Evolutionary conservation across 1,139 yeast species (phyloP).

Genomic region (Geotrichum fermentans): DNA sequence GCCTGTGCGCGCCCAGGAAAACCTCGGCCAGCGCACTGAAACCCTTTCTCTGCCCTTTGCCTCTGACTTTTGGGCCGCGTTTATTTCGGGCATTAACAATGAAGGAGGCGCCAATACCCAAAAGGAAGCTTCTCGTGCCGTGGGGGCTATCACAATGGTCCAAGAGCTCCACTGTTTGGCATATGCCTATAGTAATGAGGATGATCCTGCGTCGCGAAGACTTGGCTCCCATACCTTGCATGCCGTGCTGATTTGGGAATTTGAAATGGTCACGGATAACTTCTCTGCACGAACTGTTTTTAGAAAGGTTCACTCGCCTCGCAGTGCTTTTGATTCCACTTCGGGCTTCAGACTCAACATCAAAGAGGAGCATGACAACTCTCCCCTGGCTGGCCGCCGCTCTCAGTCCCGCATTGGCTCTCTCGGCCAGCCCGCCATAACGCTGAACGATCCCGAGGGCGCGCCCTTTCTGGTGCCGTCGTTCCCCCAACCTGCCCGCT

Average conservation of each 20-base stretch:
- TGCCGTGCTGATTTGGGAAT: conserved; percentile 37
- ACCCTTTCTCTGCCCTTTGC: conserved; percentile 38
- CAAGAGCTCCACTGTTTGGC: conserved; percentile 33
- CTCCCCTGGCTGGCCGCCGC: conserved; percentile 15
- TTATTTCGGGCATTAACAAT: conserved; percentile 34
- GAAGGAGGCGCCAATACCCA: conserved; percentile 25
- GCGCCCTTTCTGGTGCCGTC: neutral
- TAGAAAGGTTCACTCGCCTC: conserved; percentile 23
- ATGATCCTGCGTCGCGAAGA: conserved; percentile 3
- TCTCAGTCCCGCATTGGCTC: conserved; percentile 10
- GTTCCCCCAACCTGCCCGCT: conserved; percentile 1
- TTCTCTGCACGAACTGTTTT: conserved; percentile 38
- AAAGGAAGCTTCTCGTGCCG: conserved; percentile 34
- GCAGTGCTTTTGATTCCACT: neutral
- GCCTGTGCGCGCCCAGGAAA: conserved; percentile 30
- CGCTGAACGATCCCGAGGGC: neutral
- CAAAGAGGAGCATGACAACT: conserved; percentile 8
- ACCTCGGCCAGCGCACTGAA: conserved; percentile 32
- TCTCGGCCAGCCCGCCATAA: conserved; percentile 2
- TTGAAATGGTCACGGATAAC: conserved; percentile 35
- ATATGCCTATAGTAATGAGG: conserved; percentile 13
- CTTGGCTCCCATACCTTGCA: conserved; percentile 8
- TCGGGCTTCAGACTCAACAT: conserved; percentile 8
- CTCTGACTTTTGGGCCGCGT: conserved; percentile 40
- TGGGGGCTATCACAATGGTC: conserved; percentile 36